A percentile compares a stretch with the other conserved stretches of the same genome.
These are phyloP conservation scores for Coemansia sp. DNA, from an alignment of 192 early-diverging fungal genomes.

Conservation along the genomic window DNA sequence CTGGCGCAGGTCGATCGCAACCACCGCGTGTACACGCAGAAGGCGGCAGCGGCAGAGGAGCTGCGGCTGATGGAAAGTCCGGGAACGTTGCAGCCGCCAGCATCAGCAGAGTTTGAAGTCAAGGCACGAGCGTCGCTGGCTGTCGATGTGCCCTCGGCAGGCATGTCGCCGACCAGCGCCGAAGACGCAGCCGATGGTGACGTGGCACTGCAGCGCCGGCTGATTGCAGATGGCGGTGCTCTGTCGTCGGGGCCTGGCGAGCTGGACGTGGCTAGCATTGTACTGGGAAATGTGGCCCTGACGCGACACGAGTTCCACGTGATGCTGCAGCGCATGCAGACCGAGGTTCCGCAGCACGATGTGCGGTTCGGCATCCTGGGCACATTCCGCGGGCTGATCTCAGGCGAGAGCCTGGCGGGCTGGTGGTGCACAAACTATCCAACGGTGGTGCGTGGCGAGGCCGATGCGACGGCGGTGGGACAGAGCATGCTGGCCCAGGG, in stretches of 20 bases:
- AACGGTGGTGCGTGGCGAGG: slow-evolving; percentile 56
- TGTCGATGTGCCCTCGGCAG: not conserved
- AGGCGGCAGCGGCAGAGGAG: slow-evolving; percentile 43
- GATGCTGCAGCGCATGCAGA: slow-evolving; percentile 61
- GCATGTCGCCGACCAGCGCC: not conserved
- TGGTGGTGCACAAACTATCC: slow-evolving; percentile 70
- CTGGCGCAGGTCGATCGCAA: slow-evolving; percentile 46
- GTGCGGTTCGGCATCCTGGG: slow-evolving; percentile 70
- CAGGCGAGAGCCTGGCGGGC: slow-evolving; percentile 65
- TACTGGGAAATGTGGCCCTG: slow-evolving; percentile 59
- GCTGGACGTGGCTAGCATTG: slow-evolving; percentile 49
- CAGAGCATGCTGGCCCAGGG: slow-evolving; percentile 65
- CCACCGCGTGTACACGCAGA: slow-evolving; percentile 48
- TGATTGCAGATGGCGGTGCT: slow-evolving; percentile 18
- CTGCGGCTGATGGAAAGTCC: slow-evolving; percentile 33
- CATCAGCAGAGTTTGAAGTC: slow-evolving; percentile 32
- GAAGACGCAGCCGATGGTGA: slow-evolving; percentile 34
- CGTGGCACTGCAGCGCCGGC: slow-evolving; percentile 25
- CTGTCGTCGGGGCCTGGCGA: slow-evolving; percentile 27
- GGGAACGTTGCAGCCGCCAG: slow-evolving; percentile 10
- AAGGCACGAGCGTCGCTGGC: slow-evolving; percentile 32
- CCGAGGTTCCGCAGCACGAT: slow-evolving; percentile 60
- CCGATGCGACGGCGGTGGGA: slow-evolving; percentile 64
- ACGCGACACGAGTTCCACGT: slow-evolving; percentile 61
- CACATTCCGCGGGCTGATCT: slow-evolving; percentile 58